Evolutionary conservation across 139 green algal species (phyloP), one percentile per base, ranked within the genome.

Genomic region (Picochlorum sp.): DNA sequence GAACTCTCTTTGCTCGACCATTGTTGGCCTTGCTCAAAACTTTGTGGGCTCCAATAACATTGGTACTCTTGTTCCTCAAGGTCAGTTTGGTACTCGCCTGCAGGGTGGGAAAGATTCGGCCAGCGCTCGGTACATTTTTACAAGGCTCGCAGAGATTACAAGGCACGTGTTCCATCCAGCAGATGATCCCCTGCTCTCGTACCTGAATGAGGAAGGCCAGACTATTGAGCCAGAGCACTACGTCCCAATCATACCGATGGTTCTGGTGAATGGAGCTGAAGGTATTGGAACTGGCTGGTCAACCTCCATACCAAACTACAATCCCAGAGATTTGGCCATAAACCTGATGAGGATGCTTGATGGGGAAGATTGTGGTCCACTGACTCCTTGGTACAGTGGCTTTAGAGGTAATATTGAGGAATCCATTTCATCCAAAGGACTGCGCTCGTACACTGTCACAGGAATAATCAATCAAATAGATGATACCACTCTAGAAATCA

Each of bases 21-120:
- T 97, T 59, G 68, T 96, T 18, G 79, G 82, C 52, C 64, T 97
- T 31, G 89, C 89, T 16, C 72, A 99, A 74, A 80, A 96, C 74
- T 98, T 94, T 69, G 85, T 96, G 47, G 93, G 93, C 43, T 85
- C 64, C 75, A 98, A 99, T 81, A 99, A 99, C 80, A 75, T 99
- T 72, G 97, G 97, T 77, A 74, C 96, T 68, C 82, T 99, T 33
- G 70, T 86, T 32, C 85, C 85, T 5, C 67, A 53, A 20, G 81
- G 81, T 28, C 86, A 94, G 64, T 96, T 96, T 56, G 89, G 89
- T 50, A 94, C 88, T 30, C 73, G 89, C 22, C 71, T 95, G 56
- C 80, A 89, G 74, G 93, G 93, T 50, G 93, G 93, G 71, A 98
- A 98, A 72, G 93, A 99, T 64, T 80, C 85, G 39, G 89, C 91